Conservation (phyloP, 148 eudicot species). For the Drosera capensis region DNA sequence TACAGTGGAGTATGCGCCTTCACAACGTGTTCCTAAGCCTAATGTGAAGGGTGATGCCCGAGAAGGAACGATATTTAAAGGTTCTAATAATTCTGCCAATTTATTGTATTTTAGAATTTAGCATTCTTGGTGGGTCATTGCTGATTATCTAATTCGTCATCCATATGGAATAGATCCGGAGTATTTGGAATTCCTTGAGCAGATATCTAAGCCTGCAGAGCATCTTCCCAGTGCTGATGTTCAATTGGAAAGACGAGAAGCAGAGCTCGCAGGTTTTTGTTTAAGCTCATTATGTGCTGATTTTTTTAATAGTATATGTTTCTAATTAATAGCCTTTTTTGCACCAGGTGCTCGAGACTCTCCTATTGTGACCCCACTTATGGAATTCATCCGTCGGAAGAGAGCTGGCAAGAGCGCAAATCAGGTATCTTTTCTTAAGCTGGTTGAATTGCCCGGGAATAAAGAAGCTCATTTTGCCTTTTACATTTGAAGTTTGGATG, state of each 20-base stretch:
- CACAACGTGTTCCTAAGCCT: conserved; percentile 27
- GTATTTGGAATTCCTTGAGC: conserved; percentile 31
- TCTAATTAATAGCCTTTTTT: conserved; percentile 2
- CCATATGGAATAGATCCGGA: conserved; percentile 22
- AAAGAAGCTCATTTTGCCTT: neutral
- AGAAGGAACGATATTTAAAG: conserved; percentile 36
- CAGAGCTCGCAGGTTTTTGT: conserved; percentile 28
- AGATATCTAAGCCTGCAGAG: conserved; percentile 26
- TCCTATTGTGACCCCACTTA: conserved; percentile 29
- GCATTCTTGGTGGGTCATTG: too few species aligned
- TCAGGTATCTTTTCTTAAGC: conserved; percentile 12
- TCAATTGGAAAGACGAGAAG: conserved; percentile 35
- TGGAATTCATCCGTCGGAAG: conserved; percentile 31
- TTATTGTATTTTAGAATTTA: neutral
- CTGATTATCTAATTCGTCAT: neutral
- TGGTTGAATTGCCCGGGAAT: neutral
- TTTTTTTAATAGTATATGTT: neutral
- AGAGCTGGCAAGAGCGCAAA: conserved; percentile 28
- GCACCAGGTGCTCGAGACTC: conserved; percentile 22
- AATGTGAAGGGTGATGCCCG: conserved; percentile 33
- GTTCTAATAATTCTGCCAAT: conserved; percentile 4
- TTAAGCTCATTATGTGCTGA: neutral
- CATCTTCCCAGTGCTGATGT: conserved; percentile 39
- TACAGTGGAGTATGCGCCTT: conserved; percentile 36
- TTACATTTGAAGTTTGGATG: neutral